Base-by-base conservation (phyloP, 2,329 filamentous ascomycete species). In the Talaromyces atroroseus region DNA sequence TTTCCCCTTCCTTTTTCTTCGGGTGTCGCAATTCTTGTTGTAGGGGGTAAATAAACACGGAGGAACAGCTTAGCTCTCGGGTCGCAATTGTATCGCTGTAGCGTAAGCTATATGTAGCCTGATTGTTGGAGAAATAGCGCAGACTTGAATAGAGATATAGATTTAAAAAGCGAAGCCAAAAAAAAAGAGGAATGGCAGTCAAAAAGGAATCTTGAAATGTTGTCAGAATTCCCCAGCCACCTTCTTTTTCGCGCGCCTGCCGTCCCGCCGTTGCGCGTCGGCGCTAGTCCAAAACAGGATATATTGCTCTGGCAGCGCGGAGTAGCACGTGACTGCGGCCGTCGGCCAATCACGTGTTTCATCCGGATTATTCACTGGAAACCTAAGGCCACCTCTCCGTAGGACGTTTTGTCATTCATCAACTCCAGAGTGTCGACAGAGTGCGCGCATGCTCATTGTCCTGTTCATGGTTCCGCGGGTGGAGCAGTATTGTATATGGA, bases 201-300 rank as follows among this genome's bases (percentile, higher is more conserved):
- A 36, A 52, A 48, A 54, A 18, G 32, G 34, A 49, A 49, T 49
- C 52, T 44, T 54, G 52, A 54, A 54, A 29, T 46, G 24, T 32
- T 26, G 42, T 23, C 48, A 23, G 36, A 36, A 54, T 54, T 54
- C 45, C 52, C 52, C 52, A 54, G 45, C 52, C 52, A 32, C 52
- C 52, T 12, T 54, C 46, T 42, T 49, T 54, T 54, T 49, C n/a
- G 32, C 29, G 29, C 40, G 26, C 40, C 24, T 23, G 21, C 10
- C 16, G 12, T 36, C 47, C 20, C 47, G 47, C 14, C 16, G 47
- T 36, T 16, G 21, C 42, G 51, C 34, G 52, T 48, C 5, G 14
- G 20, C 26, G 23, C 52, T 54, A 54, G 45, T 49, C 52, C 52
- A 5, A 24, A 49, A 29, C 1, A 38, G 52, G 52, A 21, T 49